These are phyloP conservation scores for Ulmus americana DNA, from an alignment of 331 rosid species.

Conservation along the genomic window DNA sequence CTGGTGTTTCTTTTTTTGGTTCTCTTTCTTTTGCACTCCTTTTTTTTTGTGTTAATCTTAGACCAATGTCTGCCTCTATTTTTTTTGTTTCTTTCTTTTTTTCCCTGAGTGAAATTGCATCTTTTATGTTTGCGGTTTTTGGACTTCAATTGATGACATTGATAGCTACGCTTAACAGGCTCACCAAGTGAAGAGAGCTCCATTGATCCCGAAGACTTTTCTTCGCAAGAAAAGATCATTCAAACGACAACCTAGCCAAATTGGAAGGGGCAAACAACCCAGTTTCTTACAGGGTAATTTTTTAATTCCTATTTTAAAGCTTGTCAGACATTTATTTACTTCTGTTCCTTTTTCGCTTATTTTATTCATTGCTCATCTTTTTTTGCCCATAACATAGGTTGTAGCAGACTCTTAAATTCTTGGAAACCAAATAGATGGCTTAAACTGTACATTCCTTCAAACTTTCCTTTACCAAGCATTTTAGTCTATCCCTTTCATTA, in stretches of 20 bases:
- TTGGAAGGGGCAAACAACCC: constrained; percentile 56
- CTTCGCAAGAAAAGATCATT: constrained; percentile 67
- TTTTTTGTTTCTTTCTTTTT: neutral
- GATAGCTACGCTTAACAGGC: constrained; percentile 31
- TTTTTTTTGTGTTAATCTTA: too few species aligned
- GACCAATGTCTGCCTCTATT: neutral
- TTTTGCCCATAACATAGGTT: neutral
- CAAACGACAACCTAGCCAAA: constrained; percentile 72
- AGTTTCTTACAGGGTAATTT: constrained; percentile 59
- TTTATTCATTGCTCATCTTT: neutral
- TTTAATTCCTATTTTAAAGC: neutral
- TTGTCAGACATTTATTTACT: neutral
- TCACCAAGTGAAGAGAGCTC: constrained; percentile 53
- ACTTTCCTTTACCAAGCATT: neutral
- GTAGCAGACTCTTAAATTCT: neutral
- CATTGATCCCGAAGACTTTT: constrained; percentile 50
- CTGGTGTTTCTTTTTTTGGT: neutral
- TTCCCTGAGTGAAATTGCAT: too few species aligned
- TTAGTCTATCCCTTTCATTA: too few species aligned
- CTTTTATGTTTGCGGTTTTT: neutral
- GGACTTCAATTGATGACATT: neutral
- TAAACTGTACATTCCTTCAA: neutral
- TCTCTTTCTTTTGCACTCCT: neutral
- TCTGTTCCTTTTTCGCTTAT: neutral
- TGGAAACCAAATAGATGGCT: neutral